These are phyloP conservation scores for Biscogniauxia marginata DNA, from an alignment of 2,329 filamentous ascomycete genomes.

Conservation along the genomic window DNA sequence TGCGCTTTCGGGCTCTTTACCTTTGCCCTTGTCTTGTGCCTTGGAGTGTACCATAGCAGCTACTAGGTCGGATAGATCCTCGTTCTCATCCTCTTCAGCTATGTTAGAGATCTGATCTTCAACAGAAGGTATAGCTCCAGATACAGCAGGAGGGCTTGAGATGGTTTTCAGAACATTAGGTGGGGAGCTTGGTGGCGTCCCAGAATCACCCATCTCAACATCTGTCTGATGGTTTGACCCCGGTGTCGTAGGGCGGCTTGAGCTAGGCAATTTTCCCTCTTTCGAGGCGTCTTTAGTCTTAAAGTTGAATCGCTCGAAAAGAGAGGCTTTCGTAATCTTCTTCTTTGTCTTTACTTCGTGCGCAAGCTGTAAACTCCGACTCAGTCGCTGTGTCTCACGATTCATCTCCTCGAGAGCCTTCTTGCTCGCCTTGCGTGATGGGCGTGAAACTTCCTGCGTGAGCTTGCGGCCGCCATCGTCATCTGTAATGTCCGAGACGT, in stretches of 20 bases:
- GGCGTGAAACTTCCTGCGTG: constrained; percentile 65
- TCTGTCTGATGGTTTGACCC: constrained; percentile 47
- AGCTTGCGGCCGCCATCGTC: constrained; percentile 63
- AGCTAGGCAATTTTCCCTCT: constrained; percentile 46
- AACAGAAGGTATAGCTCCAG: constrained; percentile 2
- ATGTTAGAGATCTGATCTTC: constrained; percentile 6
- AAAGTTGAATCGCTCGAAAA: constrained; percentile 84
- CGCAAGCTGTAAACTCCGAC: constrained; percentile 83
- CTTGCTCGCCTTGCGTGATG: constrained; percentile 84
- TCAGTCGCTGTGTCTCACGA: constrained; percentile 88
- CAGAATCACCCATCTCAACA: constrained; percentile 48
- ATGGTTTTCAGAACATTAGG: constrained; percentile 38
- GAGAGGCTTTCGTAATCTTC: constrained; percentile 78
- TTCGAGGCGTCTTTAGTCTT: constrained; percentile 42
- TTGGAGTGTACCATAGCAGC: constrained; percentile 33
- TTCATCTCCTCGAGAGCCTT: constrained; percentile 95
- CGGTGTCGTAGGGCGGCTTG: constrained; percentile 53
- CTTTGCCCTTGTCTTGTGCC: constrained; percentile 59
- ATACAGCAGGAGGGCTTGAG: constrained; percentile 3
- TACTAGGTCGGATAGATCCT: constrained; percentile 40
- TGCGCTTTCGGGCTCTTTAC: constrained; percentile 44
- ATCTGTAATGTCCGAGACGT: constrained; percentile 58
- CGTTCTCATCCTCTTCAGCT: constrained; percentile 27
- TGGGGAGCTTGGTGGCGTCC: constrained; percentile 73
- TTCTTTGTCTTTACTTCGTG: constrained; percentile 90